phyloP scores from a whole-genome alignment of 371 early-diverging fungal genomes.

The Coemansia sp. region DNA sequence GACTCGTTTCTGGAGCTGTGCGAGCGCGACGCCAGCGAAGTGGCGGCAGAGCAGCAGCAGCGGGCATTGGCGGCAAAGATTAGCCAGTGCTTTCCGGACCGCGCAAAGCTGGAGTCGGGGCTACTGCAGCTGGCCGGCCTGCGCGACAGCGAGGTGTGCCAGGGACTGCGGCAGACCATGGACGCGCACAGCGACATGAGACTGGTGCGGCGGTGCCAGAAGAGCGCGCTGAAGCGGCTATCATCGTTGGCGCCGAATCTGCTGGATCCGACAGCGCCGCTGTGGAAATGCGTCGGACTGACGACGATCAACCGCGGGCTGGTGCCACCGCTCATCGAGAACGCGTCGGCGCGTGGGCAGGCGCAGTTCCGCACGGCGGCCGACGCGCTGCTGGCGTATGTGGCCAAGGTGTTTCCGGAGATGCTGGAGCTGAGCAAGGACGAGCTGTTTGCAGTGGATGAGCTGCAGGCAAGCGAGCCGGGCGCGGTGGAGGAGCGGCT shows the following conservation, averaged over 20 bases:
- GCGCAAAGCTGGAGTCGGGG: constrained; percentile 51
- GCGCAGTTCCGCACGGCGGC: constrained; percentile 19
- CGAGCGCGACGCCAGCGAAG: constrained; percentile 6
- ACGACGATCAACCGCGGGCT: constrained; percentile 63
- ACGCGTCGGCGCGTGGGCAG: constrained; percentile 7
- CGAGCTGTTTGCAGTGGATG: constrained; percentile 27
- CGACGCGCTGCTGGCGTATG: constrained; percentile 12
- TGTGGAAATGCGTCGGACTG: constrained; percentile 70
- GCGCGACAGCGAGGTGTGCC: constrained; percentile 57
- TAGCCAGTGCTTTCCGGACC: constrained; percentile 61
- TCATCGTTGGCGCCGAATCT: constrained; percentile 60
- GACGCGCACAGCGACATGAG: constrained; percentile 60
- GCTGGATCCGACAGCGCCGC: constrained; percentile 67
- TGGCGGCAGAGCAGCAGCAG: constrained; percentile 10
- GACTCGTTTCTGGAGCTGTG: constrained; percentile 27
- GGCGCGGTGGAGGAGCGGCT: constrained; percentile 58
- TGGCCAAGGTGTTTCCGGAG: constrained; percentile 30
- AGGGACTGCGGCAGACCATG: constrained; percentile 57
- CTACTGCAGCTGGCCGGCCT: constrained; percentile 59
- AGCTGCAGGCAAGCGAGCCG: constrained; percentile 17
- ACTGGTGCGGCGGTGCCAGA: constrained; percentile 62
- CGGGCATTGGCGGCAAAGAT: constrained; percentile 25
- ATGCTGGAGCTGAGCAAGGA: constrained; percentile 28
- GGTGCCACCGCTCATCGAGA: constrained; percentile 59
- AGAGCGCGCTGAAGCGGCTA: constrained; percentile 64